A percentile compares a stretch with the other conserved stretches of the same genome.
phyloP scores from a whole-genome alignment of 805 yeast genomes.

The Candida michaelii region DNA sequence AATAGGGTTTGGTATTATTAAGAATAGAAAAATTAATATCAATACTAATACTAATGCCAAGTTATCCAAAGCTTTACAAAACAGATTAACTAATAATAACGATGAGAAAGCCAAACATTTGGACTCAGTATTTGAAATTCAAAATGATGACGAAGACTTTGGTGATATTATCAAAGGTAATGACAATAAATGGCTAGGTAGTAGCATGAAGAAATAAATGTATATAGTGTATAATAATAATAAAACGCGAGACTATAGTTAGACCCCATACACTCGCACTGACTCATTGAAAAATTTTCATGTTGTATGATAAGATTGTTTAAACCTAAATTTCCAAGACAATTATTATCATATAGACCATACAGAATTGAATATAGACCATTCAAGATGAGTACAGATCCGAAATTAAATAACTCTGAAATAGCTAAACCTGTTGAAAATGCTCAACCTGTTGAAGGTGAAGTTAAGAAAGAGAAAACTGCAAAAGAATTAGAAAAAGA shows the following conservation, averaged over 20 bases:
- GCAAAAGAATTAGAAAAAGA: conserved; percentile 85
- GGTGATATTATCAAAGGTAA: conserved; percentile 7
- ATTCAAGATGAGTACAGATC: conserved; percentile 15
- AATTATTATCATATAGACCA: conserved; percentile 4
- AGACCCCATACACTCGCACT: background rate
- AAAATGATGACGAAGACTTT: conserved; percentile 4
- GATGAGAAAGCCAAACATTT: conserved; percentile 15
- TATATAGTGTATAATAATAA: too few species aligned
- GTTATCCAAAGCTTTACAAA: conserved; percentile 60
- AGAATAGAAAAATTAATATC: conserved; percentile 22
- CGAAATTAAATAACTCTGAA: conserved; percentile 3
- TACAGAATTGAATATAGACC: background rate
- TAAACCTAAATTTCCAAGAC: conserved; percentile 6
- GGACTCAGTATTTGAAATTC: conserved; percentile 11
- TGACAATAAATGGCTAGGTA: conserved; percentile 11
- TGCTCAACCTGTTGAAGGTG: conserved; percentile 10
- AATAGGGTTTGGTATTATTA: conserved; percentile 72
- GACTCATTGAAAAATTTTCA: conserved; percentile 12
- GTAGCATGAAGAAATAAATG: conserved; percentile 8
- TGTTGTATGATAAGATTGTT: conserved; percentile 11
- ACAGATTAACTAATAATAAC: conserved; percentile 35
- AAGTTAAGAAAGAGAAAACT: conserved; percentile 52
- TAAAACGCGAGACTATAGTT: too few species aligned
- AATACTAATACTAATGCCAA: conserved; percentile 54
- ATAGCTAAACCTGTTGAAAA: too few species aligned